Evolutionary conservation across 1,284 basidiomycete genomes (phyloP), one percentile per base, ranked within the genome.

Genomic region (Vanrija sp.): DNA sequence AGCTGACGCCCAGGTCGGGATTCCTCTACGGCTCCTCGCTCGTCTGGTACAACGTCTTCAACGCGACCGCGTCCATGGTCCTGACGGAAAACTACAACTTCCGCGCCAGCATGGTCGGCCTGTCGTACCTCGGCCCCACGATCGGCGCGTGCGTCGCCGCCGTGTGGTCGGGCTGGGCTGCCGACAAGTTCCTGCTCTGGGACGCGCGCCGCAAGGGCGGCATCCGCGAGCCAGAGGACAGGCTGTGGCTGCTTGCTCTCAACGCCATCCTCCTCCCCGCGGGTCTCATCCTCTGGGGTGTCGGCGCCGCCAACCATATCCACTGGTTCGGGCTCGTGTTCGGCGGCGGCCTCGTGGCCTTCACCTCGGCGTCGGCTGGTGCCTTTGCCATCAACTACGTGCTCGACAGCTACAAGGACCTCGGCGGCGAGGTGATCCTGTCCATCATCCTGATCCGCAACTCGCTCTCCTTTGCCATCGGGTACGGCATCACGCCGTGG

Each of bases 181-280:
- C 49, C n/a, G 66, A 68, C 54, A 53, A 54, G 27, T 53, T 56
- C 39, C 36, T 49, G 9, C 35, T 66, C 19, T 56, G 42, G 22
- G 46, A 42, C 43, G 57, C 65, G 3, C 52, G 63, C 6, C n/a
- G n/a, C 16, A 43, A 20, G 36, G 47, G 47, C 16, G 38, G 19
- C 8, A 8, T 67, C 9, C 61, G 66, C 39, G 66, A 69, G 46
- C 66, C 67, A 12, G 67, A 69, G 48, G 57, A 65, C 50, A 60
- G 66, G 10, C 56, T 69, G 10, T 57, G 56, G 51, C 49, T 66
- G 9, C 47, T 67, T 9, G 27, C 51, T 3, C 35, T 60, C 18
- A 57, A 50, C 35, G 56, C 55, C 27, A 22, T 67, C 24, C 39
- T 67, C 9, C 52, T 54, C 6, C 66, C 67, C 14, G 56, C 49